Percentiles rank a stretch among this genome's conserved stretches.
Evolutionary conservation across 2,329 filamentous ascomycete genomes (phyloP).

Genomic region (Nigrospora osmanthi): DNA sequence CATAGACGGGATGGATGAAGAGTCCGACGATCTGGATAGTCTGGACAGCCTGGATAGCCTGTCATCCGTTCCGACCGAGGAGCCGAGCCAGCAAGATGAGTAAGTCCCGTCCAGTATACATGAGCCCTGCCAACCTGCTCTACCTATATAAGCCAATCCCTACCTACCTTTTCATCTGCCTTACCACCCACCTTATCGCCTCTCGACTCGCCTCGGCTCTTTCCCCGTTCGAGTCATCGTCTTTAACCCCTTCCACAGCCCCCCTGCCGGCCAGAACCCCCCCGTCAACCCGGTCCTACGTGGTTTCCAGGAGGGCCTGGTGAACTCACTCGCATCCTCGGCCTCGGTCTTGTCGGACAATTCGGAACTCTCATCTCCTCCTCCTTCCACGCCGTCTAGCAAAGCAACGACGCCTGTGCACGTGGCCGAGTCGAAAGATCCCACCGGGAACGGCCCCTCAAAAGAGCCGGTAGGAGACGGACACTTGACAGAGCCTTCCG

Average conservation of each 20-base stretch:
- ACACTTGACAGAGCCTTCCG: too few species aligned
- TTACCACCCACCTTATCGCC: too few species aligned
- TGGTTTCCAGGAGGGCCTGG: slow-evolving; percentile 10
- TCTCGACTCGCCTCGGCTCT: not conserved
- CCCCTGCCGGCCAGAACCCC: slow-evolving; percentile 20
- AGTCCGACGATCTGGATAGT: slow-evolving; percentile 13
- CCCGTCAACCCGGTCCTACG: slow-evolving; percentile 23
- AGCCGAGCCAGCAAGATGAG: slow-evolving; percentile 5
- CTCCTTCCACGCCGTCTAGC: slow-evolving; percentile 46
- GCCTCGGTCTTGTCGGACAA: slow-evolving; percentile 43
- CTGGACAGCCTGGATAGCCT: slow-evolving; percentile 10
- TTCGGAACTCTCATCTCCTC: slow-evolving; percentile 47
- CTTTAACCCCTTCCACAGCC: slow-evolving; percentile 13
- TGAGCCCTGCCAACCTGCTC: not conserved
- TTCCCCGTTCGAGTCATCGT: not conserved
- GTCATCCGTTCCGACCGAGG: slow-evolving; percentile 9
- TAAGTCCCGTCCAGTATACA: slow-evolving; percentile 14
- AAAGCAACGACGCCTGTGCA: slow-evolving; percentile 57
- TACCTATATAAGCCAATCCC: too few species aligned
- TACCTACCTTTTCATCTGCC: too few species aligned
- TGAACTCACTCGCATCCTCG: slow-evolving; percentile 43
- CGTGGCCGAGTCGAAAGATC: slow-evolving; percentile 26
- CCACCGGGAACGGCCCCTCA: slow-evolving; percentile 4
- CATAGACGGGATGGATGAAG: slow-evolving; percentile 18
- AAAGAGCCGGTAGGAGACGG: not conserved